Conservation (phyloP, 2,329 filamentous ascomycete genomes). For the Fusarium brevicatenulatum region DNA sequence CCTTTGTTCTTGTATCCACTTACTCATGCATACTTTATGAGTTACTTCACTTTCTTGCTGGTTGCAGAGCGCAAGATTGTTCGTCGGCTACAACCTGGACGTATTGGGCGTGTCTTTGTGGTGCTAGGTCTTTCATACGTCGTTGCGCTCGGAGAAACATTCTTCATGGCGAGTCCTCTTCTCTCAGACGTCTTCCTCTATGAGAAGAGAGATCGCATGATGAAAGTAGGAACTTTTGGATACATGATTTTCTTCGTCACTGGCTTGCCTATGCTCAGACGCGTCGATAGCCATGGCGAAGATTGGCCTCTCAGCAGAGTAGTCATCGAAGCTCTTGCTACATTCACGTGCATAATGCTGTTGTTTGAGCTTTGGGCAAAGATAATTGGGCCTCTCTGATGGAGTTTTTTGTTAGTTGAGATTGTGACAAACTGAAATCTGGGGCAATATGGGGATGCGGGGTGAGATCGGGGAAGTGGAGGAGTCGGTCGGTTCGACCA, state of each 20-base stretch:
- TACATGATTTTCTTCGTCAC: neutral
- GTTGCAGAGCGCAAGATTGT: neutral
- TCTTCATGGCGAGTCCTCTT: slow-evolving; percentile 5
- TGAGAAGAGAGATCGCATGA: slow-evolving; percentile 6
- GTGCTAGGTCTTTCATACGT: neutral
- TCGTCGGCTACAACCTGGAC: neutral
- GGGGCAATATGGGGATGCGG: neutral
- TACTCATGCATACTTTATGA: slow-evolving; percentile 12
- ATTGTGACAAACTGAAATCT: neutral
- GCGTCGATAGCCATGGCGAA: neutral
- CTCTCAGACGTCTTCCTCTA: slow-evolving; percentile 3
- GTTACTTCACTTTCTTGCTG: slow-evolving; percentile 1
- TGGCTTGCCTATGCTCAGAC: neutral
- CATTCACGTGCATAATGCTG: neutral
- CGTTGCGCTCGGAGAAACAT: neutral
- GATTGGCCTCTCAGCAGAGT: slow-evolving; percentile 4
- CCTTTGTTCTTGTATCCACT: slow-evolving; percentile 14
- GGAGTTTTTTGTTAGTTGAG: neutral
- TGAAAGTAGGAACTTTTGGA: slow-evolving; percentile 2
- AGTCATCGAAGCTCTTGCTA: neutral
- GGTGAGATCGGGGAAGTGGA: neutral
- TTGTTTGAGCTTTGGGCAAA: slow-evolving; percentile 10
- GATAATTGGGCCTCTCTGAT: slow-evolving; percentile 3
- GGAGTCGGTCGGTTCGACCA: neutral
- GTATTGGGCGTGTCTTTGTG: neutral